Base-by-base conservation (phyloP, 805 yeast species). In the Kodamaea kaohsiungensis region DNA sequence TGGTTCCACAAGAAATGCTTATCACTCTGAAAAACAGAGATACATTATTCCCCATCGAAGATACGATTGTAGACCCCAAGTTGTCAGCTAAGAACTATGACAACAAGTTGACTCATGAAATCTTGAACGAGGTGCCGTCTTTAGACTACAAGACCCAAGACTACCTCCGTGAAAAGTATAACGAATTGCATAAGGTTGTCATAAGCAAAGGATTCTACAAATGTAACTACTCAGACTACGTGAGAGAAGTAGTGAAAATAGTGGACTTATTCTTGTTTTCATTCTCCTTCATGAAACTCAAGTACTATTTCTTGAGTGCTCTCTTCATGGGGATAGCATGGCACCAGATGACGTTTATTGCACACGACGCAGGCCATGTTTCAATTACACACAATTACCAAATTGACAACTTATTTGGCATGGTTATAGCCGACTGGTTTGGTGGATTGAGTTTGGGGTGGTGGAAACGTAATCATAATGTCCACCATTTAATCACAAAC, bases 401-500 rank as follows among this genome's bases (percentile, higher is more conserved):
- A 60, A 46, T 82, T 8, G 97, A 91, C 68, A 91, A 87, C 64
- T 66, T 87, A 16, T 76, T 89, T 54, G 96, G 96, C 1, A 82
- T 86, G 68, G 49, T 83, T 1, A 75, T 91, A 49, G 96, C 96
- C 0, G 84, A 89, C 57, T 91, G 79, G 75, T 70, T 85, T 50
- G 97, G 97, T n/a, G 97, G 97, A 0, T 76, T 91, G 43, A 88
- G 96, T 46, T 65, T 90, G 17, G 96, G 96, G 1, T 91, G 97
- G 97, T 91, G 97, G 97, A 91, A 91, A 62, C 78, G 92, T 51
- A 91, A 89, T 69, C 97, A 91, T 70, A 91, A 91, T 66, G 96
- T 91, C n/a, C 97, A 91, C 69, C 97, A 91, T 67, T 72, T 91
- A 50, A 80, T 91, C 52, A 88, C 97, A n/a, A 91, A 91, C 68